Conservation (phyloP, 2,329 filamentous ascomycete genomes). For the Plectosphaerella sp. region DNA sequence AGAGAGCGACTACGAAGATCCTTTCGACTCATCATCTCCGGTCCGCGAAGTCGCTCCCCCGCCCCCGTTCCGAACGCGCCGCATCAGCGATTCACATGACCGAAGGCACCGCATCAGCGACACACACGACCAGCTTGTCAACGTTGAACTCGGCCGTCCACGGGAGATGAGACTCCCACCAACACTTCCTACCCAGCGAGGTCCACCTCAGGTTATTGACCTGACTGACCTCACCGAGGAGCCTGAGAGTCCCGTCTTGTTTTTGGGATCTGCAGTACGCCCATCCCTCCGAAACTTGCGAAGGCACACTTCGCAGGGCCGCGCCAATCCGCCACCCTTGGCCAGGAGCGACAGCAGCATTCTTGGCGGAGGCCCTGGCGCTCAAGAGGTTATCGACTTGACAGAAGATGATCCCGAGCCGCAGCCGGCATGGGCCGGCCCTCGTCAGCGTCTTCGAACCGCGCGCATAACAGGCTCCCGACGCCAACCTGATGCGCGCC, state of each 20-base stretch:
- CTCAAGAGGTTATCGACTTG: conserved; percentile 44
- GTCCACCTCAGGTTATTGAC: conserved; percentile 10
- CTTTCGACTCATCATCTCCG: too few relatives aligned
- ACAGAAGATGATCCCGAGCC: conserved; percentile 39
- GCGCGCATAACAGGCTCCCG: too few relatives aligned
- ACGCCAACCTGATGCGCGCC: too few relatives aligned
- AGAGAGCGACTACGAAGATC: too few relatives aligned
- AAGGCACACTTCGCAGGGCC: conserved; percentile 33
- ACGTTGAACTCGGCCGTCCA: conserved; percentile 15
- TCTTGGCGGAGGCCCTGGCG: conserved; percentile 19
- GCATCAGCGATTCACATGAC: conserved; percentile 8
- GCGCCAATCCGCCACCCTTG: conserved; percentile 33
- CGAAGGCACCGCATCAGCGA: background rate
- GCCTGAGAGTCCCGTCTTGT: conserved; percentile 36
- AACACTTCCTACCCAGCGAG: conserved; percentile 1
- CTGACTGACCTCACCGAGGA: conserved; percentile 49
- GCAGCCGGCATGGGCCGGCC: too few relatives aligned
- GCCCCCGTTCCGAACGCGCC: too few relatives aligned
- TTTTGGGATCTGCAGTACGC: background rate
- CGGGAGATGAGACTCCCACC: background rate
- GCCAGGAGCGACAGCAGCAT: conserved; percentile 40
- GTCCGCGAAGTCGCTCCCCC: too few relatives aligned
- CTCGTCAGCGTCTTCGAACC: too few relatives aligned
- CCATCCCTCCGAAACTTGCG: conserved; percentile 28
- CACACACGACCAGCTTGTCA: conserved; percentile 18